A percentile compares a stretch with the other conserved stretches of the same genome.
Evolutionary conservation across 140 eudicot genomes (phyloP).

Genomic region (Ambrosia hybrid): DNA sequence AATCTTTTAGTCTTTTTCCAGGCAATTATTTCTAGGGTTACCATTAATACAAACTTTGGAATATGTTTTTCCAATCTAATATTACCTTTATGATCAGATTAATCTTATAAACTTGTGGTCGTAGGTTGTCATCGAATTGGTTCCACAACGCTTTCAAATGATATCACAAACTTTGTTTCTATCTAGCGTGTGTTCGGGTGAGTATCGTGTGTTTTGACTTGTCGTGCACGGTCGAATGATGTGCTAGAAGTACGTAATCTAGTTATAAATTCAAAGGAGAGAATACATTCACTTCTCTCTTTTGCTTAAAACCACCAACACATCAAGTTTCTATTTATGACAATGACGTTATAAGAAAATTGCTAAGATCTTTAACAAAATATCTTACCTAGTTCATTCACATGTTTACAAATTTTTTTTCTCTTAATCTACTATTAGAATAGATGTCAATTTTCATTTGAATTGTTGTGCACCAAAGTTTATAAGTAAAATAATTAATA

Average conservation of each 20-base stretch:
- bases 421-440: neutral
- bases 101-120: neutral
- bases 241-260: neutral
- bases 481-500: neutral
- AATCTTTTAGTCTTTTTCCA: too few species aligned
- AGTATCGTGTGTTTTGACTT: neutral
- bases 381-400: neutral
- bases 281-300: neutral
- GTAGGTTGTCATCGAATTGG: neutral
- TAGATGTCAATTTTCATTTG: neutral
- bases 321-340: neutral
- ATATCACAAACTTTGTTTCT: neutral
- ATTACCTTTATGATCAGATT: neutral
- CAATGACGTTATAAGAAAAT: neutral
- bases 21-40: too few species aligned
- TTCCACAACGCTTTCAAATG: neutral
- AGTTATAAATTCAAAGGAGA: neutral
- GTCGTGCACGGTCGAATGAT: neutral
- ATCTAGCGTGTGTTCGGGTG: neutral
- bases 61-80: neutral
- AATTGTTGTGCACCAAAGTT: neutral
- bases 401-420: neutral
- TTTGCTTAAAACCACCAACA: neutral
- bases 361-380: neutral
- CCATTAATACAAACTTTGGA: too few species aligned